Conservation (phyloP, 176 grass and related monocot species). For the Stipa capillata region DNA sequence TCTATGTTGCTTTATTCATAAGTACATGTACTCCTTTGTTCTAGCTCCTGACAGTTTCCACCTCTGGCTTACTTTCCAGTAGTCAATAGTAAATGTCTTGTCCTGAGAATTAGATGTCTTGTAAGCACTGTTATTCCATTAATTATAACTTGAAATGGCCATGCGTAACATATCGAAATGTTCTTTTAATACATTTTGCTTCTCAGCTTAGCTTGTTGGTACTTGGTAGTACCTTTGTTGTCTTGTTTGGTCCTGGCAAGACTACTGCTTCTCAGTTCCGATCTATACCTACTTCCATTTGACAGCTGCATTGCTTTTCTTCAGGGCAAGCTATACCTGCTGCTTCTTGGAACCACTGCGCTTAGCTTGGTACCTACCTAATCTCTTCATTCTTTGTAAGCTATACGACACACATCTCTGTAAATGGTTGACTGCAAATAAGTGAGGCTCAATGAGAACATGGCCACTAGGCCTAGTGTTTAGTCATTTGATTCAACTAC, state of each 20-base stretch:
- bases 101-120: neutral
- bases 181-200: neutral
- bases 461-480: neutral
- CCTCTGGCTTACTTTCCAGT: neutral
- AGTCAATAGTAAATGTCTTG: neutral
- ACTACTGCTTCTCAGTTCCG: neutral
- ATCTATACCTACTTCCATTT: neutral
- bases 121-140: neutral
- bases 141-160: neutral
- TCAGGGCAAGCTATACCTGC: constrained; percentile 92
- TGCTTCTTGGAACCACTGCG: constrained; percentile 95
- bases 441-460: neutral
- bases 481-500: neutral
- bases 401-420: neutral
- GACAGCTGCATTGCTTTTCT: constrained; percentile 34
- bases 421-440: neutral
- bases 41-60: neutral
- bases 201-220: neutral
- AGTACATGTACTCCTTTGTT: neutral
- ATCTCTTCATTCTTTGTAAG: neutral
- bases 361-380: constrained; percentile 80
- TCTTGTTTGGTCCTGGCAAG: neutral
- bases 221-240: neutral
- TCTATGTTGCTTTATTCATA: neutral
- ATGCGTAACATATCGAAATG: neutral